phyloP scores from a whole-genome alignment of 192 early-diverging fungal species.

The Endogone sp. region DNA sequence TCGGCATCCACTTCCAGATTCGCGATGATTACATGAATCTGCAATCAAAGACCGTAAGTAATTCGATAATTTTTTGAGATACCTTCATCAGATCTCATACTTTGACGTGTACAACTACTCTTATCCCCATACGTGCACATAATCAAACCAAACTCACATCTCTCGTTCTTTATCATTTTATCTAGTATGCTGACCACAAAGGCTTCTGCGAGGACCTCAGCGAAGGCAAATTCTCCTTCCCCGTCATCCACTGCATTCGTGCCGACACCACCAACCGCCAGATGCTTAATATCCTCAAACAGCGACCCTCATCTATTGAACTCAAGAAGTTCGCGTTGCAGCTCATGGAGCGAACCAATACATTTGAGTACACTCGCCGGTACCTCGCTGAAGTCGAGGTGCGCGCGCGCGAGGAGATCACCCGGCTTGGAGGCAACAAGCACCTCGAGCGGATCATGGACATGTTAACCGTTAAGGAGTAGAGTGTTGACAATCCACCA shows the following conservation, averaged over 20 bases:
- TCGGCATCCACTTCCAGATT: constrained; percentile 96
- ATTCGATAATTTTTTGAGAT: not conserved
- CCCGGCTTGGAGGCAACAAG: constrained; percentile 73
- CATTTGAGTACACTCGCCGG: constrained; percentile 76
- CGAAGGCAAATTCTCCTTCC: constrained; percentile 98
- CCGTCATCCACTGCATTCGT: constrained; percentile 85
- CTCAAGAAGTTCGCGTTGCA: constrained; percentile 86
- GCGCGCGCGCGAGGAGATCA: constrained; percentile 59
- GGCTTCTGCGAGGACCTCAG: constrained; percentile 98
- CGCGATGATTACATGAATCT: constrained; percentile 98
- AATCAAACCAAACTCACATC: not conserved
- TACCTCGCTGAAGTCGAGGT: constrained; percentile 63
- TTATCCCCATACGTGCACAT: not conserved
- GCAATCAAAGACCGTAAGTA: constrained; percentile 66
- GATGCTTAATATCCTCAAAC: constrained; percentile 85
- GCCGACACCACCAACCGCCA: constrained; percentile 54
- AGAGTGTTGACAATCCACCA: constrained; percentile 23
- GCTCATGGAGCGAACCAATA: constrained; percentile 69
- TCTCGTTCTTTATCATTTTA: not conserved
- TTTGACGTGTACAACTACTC: not conserved
- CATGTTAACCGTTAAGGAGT: constrained; percentile 30
- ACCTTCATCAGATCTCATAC: not conserved
- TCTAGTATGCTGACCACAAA: constrained; percentile 91
- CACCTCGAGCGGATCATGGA: constrained; percentile 63
- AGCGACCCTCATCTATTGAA: constrained; percentile 74